Base-by-base conservation (phyloP, 441 rosid genomes). In the Jatropha multifida region DNA sequence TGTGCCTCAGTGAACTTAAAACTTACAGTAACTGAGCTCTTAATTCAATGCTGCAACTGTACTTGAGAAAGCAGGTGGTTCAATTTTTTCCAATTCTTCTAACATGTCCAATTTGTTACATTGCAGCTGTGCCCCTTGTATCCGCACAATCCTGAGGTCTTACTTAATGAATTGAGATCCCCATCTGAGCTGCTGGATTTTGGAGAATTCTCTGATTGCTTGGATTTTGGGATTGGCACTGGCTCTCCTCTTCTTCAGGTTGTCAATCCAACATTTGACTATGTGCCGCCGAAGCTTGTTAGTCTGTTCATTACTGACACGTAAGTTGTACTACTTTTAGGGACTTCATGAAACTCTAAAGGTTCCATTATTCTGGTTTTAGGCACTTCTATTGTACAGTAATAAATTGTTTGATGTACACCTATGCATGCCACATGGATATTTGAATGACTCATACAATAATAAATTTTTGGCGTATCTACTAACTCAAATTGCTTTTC, bases 181-280 rank as follows among this genome's bases (percentile, higher is more conserved):
- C 99, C 99, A 62, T 94, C 97, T 32, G 98, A 96, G 84, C 80
- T 94, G 67, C 88, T 94, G 77, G 97, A 96, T 83, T 96, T 96
- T 81, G 98, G 99, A 72, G 98, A 96, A 76, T 96, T 96, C 85
- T 96, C 99, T 44, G 97, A 96, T 84, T 92, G 97, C 88, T 82
- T 96, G 83, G 97, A 94, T 75, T 94, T 86, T 82, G 91, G 94
- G 73, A 78, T 78, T 54, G 89, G 86, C 78, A 75, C 74, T 0
- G 92, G 93, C 55, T 86, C 94, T 79, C 93, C 94, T 40, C 95
- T 88, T 73, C 90, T 96, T 83, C 97, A 91, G 79, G 94, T 96
- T 73, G 94, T 96, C 80, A 96, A 96, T 79, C 99, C 98, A 74
- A 83, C 92, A 23, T 96, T 96, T 75, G 98, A 94, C 83, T 96